These are phyloP conservation scores for Rhizoclosmatium globosum DNA, from an alignment of 192 early-diverging fungal genomes.

Conservation along the genomic window DNA sequence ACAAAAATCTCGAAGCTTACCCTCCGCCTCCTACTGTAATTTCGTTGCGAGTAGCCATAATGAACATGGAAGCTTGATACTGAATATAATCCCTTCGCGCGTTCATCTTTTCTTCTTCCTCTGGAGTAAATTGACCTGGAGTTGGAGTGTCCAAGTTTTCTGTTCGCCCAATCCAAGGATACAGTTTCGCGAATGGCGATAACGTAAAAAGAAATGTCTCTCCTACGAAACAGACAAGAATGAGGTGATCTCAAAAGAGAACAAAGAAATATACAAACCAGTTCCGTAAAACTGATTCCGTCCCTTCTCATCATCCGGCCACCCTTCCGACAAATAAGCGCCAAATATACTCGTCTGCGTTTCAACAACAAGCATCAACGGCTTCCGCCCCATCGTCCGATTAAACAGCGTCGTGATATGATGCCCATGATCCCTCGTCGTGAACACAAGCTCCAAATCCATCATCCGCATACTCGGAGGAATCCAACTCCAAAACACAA, in stretches of 20 bases:
- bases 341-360: conserved; percentile 53
- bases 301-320: conserved; percentile 37
- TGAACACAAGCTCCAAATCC: conserved; percentile 54
- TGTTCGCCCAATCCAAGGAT: conserved; percentile 52
- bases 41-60: conserved; percentile 45
- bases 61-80: conserved; percentile 52
- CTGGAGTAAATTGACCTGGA: background rate
- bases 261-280: conserved; percentile 34
- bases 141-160: conserved; percentile 4
- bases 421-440: conserved; percentile 53
- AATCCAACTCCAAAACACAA: conserved; percentile 58
- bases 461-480: conserved; percentile 45
- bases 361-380: conserved; percentile 48
- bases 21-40: conserved; percentile 54
- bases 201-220: conserved; percentile 58
- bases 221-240: conserved; percentile 31
- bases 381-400: conserved; percentile 32
- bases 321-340: conserved; percentile 46
- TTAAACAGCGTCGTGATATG: conserved; percentile 45
- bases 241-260: conserved; percentile 9
- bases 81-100: conserved; percentile 31
- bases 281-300: conserved; percentile 50
- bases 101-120: conserved; percentile 16
- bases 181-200: conserved; percentile 52
- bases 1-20: conserved; percentile 28